A percentile compares a stretch with the other conserved stretches of the same genome.
Conservation (phyloP, 192 early-diverging fungal species). For the Backusella circina region DNA sequence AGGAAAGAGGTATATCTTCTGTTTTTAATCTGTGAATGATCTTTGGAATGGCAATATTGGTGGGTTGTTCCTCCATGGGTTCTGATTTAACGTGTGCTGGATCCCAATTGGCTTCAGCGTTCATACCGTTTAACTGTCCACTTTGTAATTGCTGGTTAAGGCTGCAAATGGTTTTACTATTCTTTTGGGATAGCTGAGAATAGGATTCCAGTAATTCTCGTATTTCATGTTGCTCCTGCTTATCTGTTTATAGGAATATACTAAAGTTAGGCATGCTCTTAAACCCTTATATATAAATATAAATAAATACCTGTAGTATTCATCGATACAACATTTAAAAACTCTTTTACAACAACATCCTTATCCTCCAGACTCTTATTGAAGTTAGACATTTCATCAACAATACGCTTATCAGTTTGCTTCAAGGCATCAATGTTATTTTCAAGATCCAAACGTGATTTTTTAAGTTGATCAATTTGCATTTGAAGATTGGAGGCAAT, state of each 20-base stretch:
- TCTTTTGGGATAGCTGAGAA: slow-evolving; percentile 21
- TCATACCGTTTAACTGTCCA: neutral
- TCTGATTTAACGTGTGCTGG: neutral
- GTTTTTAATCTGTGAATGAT: neutral
- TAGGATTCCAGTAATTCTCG: slow-evolving; percentile 34
- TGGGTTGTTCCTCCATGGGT: neutral
- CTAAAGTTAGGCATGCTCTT: neutral
- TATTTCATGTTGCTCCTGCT: slow-evolving; percentile 5
- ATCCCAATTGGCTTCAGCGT: neutral
- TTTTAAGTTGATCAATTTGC: slow-evolving; percentile 11
- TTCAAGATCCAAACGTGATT: slow-evolving; percentile 1
- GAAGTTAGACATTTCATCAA: slow-evolving; percentile 40
- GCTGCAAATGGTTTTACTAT: slow-evolving; percentile 1
- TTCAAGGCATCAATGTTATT: neutral
- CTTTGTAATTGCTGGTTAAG: neutral
- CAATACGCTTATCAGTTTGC: neutral
- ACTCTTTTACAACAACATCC: slow-evolving; percentile 42
- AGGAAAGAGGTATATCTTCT: neutral
- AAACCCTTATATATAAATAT: neutral
- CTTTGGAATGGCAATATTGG: neutral
- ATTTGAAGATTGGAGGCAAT: slow-evolving; percentile 1
- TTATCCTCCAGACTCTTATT: slow-evolving; percentile 44
- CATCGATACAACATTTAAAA: slow-evolving; percentile 1
- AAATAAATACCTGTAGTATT: neutral
- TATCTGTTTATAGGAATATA: neutral